Conservation (phyloP, 139 green algal genomes). For the Asterochloris erici region DNA sequence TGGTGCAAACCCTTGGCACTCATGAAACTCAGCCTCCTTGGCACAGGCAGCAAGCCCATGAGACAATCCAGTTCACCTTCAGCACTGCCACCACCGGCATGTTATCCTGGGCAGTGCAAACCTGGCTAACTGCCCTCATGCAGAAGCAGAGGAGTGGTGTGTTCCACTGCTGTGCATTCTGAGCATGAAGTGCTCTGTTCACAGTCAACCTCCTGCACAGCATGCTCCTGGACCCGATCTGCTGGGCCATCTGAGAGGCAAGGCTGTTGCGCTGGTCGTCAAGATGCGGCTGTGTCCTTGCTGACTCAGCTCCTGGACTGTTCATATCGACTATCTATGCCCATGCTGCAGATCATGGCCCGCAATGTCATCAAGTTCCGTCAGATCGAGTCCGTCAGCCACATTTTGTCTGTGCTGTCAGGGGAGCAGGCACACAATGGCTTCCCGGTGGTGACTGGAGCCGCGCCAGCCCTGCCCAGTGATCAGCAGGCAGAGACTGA, state of each 20-base stretch:
- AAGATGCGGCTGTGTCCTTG: neutral
- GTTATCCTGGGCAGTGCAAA: no score
- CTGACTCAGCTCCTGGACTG: neutral
- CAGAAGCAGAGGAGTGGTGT: neutral
- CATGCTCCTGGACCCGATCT: neutral
- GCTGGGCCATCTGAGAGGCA: neutral
- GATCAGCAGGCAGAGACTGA: neutral
- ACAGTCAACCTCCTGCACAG: neutral
- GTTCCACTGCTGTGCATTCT: neutral
- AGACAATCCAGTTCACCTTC: no score
- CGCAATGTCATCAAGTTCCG: constrained; percentile 57
- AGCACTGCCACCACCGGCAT: no score
- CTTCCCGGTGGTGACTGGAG: constrained; percentile 71
- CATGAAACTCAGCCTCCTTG: no score
- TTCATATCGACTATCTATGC: neutral
- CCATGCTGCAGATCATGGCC: constrained; percentile 57
- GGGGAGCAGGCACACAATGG: constrained; percentile 73
- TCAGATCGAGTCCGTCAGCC: constrained; percentile 50
- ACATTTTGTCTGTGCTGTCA: constrained; percentile 62
- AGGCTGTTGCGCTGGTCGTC: neutral
- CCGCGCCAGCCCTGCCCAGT: neutral
- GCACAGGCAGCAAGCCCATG: no score
- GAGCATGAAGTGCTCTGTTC: neutral
- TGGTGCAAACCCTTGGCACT: no score
- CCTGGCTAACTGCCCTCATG: no score